Percentiles rank a stretch among this genome's conserved stretches.
These are phyloP conservation scores for Coffea eugenioides DNA, from an alignment of 257 asterid genomes.

Conservation along the genomic window DNA sequence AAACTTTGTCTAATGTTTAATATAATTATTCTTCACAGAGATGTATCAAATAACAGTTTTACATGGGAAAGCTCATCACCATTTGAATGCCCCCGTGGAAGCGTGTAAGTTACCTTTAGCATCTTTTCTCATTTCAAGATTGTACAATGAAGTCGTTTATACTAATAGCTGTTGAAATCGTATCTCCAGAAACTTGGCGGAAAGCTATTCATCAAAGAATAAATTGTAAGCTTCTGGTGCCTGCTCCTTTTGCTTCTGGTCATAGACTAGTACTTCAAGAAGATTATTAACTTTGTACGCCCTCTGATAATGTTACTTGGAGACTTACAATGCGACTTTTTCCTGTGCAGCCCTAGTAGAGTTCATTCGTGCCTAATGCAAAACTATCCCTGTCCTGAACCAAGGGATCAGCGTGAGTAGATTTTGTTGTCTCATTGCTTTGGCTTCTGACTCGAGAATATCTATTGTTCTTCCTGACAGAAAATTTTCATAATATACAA, in stretches of 20 bases:
- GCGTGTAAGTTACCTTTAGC: slow-evolving; percentile 54
- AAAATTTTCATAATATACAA: background rate
- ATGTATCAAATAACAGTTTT: slow-evolving; percentile 73
- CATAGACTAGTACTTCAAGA: background rate
- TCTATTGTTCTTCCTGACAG: background rate
- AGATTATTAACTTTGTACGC: slow-evolving; percentile 3
- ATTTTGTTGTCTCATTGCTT: background rate
- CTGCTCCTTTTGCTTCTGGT: background rate
- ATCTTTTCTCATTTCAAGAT: background rate
- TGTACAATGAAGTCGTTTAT: slow-evolving; percentile 3
- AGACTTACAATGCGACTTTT: slow-evolving; percentile 10
- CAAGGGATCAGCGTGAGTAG: slow-evolving; percentile 46
- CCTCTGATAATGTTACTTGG: slow-evolving; percentile 1
- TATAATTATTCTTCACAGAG: slow-evolving; percentile 49
- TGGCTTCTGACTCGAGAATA: background rate
- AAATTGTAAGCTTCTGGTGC: slow-evolving; percentile 48
- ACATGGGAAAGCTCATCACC: slow-evolving; percentile 49
- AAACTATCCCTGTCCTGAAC: slow-evolving; percentile 57
- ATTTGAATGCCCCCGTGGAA: slow-evolving; percentile 62
- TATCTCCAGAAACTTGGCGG: slow-evolving; percentile 75
- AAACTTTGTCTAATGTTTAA: slow-evolving; percentile 9
- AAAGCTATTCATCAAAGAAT: slow-evolving; percentile 55
- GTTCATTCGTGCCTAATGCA: slow-evolving; percentile 63
- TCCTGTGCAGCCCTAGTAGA: slow-evolving; percentile 30
- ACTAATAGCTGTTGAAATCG: slow-evolving; percentile 13